These are phyloP conservation scores for Myriangium duriaei DNA, from an alignment of 2,329 filamentous ascomycete species.

Conservation along the genomic window DNA sequence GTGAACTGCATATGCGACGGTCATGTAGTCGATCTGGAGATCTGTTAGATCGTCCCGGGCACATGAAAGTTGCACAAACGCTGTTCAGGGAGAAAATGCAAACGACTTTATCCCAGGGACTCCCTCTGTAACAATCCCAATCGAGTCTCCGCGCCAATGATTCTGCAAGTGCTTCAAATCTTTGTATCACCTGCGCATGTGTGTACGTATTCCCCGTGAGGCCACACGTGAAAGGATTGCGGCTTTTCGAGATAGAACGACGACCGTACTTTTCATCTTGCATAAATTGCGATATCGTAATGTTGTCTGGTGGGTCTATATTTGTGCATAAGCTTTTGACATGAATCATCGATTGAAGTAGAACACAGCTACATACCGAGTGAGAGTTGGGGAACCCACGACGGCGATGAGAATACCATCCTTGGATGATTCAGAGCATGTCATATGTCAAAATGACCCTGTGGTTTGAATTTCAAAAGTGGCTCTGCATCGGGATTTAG, in stretches of 20 bases:
- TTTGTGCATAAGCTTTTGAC: too few species aligned
- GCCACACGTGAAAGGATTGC: conserved; percentile 60
- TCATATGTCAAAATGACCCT: too few species aligned
- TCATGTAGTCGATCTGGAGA: conserved; percentile 56
- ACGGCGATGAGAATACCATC: too few species aligned
- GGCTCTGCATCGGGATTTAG: too few species aligned
- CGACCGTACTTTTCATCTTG: conserved; percentile 55
- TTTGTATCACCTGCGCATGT: conserved; percentile 43
- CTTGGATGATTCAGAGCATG: too few species aligned
- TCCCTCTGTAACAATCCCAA: conserved; percentile 52
- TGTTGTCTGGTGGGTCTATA: conserved; percentile 52
- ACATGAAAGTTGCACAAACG: conserved; percentile 32
- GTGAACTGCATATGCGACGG: conserved; percentile 56
- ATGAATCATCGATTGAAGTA: too few species aligned
- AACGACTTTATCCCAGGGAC: conserved; percentile 65
- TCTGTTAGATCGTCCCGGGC: too few species aligned
- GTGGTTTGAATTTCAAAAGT: too few species aligned
- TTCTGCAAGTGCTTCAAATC: conserved; percentile 42
- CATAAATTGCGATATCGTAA: conserved; percentile 62
- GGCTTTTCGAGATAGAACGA: conserved; percentile 44
- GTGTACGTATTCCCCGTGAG: conserved; percentile 54
- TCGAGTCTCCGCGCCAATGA: conserved; percentile 54
- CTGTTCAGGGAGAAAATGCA: conserved; percentile 63
- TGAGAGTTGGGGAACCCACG: too few species aligned
- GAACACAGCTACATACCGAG: too few species aligned